Base-by-base conservation (phyloP, 345 rosid genomes). In the Cardamine occulta region DNA sequence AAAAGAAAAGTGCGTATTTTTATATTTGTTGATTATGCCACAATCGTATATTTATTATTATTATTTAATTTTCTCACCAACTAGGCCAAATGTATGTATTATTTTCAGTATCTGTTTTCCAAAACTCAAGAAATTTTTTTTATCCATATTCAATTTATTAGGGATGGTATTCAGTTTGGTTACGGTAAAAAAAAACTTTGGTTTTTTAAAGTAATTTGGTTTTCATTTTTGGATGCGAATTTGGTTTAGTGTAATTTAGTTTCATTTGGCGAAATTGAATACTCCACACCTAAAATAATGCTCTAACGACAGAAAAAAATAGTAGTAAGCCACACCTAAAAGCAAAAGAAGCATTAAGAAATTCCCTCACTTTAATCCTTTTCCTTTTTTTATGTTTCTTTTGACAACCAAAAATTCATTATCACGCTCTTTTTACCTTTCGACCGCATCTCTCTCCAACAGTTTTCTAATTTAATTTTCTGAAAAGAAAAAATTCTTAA, bases 391-490 rank as follows among this genome's bases (percentile, higher is more conserved):
- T 1, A 49, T 75, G 19, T 68, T 75, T 51, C 70, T 77, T 77
- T 77, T 77, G 80, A 77, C 80, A 77, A 31, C 76, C 62, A 26
- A 77, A 56, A 55, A 28, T 37, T 77, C 76, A 77, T 77, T 61
- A 77, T 71, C 62, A 71, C 61, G 13, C 67, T 48, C 72, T 64
- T 71, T 77, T 64, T 71, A 28, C 76, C 26, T 70, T 63, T 64
- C 40, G 11, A 64, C 80, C 47, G 17, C 14, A 34, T 69, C 74
- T 67, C 54, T 59, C 62, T 58, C 78, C 21, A 57, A 48, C 19
- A 19, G 19, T 24, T 48, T 75, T 9, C 53, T 39, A 37, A 48
- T 35, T 17, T 37, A 66, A 35, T 19, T 35, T 34, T 49, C 24
- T 6, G 8, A 12, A n/a, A 15, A 14, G 15, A 5, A n/a, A 17